Conservation (phyloP, 306 rosid species). For the Pyrus communis region DNA sequence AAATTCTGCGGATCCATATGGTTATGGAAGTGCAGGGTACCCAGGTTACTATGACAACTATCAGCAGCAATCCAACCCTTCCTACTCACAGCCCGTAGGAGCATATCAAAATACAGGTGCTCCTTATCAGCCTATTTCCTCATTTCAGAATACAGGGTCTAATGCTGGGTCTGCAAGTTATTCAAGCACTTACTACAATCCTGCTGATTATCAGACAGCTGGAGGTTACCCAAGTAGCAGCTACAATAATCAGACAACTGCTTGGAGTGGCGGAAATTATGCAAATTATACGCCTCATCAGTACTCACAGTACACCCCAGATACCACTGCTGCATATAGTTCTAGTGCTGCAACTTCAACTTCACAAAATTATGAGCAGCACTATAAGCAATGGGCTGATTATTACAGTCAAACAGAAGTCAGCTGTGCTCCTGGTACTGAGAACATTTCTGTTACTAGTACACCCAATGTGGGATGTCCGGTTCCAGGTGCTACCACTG, state of each 20-base stretch:
- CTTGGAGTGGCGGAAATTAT: constrained; percentile 76
- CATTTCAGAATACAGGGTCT: constrained; percentile 99
- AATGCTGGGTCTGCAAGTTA: constrained; percentile 97
- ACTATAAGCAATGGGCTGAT: constrained; percentile 81
- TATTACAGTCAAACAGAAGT: constrained; percentile 94
- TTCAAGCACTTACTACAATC: constrained; percentile 99
- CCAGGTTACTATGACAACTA: constrained; percentile 72
- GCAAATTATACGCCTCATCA: constrained; percentile 68
- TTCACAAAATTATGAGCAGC: constrained; percentile 71
- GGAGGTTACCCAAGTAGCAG: constrained; percentile 78
- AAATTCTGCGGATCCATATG: constrained; percentile 78
- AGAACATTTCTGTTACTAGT: constrained; percentile 59
- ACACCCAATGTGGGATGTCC: constrained; percentile 51
- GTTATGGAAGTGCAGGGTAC: constrained; percentile 85
- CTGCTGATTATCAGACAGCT: constrained; percentile 99
- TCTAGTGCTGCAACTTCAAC: constrained; percentile 51
- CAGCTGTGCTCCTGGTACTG: constrained; percentile 99
- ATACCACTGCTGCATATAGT: constrained; percentile 54
- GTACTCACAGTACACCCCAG: constrained; percentile 64
- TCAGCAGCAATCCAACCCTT: constrained; percentile 82
- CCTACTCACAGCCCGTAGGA: constrained; percentile 96
- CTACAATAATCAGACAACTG: constrained; percentile 60
- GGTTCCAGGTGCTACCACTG: constrained; percentile 46
- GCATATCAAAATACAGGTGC: constrained; percentile 99
- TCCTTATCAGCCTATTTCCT: constrained; percentile 99